Evolutionary conservation across 1,139 yeast species (phyloP).

Genomic region (Candida sanyaensis): DNA sequence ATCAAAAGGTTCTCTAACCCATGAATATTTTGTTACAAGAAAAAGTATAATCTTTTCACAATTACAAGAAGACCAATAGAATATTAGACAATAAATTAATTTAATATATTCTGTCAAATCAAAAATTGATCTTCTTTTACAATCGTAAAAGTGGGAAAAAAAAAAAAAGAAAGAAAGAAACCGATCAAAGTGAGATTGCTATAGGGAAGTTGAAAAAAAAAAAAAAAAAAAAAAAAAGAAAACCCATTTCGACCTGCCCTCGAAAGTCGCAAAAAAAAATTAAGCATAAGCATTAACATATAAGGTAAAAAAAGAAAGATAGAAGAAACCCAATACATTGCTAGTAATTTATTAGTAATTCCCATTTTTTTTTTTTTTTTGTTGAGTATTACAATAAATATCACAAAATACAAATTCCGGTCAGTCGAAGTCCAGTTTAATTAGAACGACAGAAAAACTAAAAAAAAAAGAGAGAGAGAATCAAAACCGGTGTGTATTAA

Average conservation of each 20-base stretch:
- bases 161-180: too few relatives aligned
- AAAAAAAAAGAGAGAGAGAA: neutral
- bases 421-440: neutral
- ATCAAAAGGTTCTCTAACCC: too few relatives aligned
- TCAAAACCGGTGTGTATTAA: neutral
- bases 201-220: too few relatives aligned
- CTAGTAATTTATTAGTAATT: constrained; percentile 1
- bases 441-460: neutral
- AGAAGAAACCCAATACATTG: neutral
- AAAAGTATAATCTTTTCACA: too few relatives aligned
- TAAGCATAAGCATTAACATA: neutral
- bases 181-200: too few relatives aligned
- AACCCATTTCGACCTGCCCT: neutral
- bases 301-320: neutral
- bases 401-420: neutral
- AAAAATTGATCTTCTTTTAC: too few relatives aligned
- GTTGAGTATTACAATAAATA: neutral
- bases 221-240: too few relatives aligned
- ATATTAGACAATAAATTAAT: too few relatives aligned
- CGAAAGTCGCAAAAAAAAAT: neutral
- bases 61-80: too few relatives aligned
- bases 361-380: neutral
- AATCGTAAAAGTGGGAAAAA: too few relatives aligned
- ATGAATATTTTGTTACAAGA: too few relatives aligned
- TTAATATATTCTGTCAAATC: too few relatives aligned